Conservation (phyloP, 225 moss, liverwort and hornwort species). For the Physcomitrellopsis africana region DNA sequence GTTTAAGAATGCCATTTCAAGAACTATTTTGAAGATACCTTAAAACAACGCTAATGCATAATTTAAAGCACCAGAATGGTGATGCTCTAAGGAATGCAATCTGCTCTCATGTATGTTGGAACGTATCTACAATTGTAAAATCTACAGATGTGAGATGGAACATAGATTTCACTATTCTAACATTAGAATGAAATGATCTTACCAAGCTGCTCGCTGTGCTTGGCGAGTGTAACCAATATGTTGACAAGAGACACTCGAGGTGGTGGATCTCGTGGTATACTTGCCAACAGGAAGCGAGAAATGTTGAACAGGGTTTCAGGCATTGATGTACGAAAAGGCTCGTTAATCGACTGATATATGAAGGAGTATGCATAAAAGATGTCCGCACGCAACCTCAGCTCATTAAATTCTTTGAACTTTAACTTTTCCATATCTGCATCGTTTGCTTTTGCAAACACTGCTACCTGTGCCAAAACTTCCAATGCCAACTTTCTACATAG, state of each 20-base stretch:
- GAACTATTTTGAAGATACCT: too few relatives aligned
- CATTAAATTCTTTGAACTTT: constrained; percentile 44
- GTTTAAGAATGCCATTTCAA: too few relatives aligned
- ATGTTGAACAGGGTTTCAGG: constrained; percentile 84
- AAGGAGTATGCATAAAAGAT: constrained; percentile 89
- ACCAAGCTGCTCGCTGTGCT: constrained; percentile 92
- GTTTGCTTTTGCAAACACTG: constrained; percentile 35
- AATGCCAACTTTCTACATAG: constrained; percentile 64
- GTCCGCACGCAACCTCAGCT: constrained; percentile 56
- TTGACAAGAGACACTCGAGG: constrained; percentile 77
- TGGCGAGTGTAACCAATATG: constrained; percentile 86
- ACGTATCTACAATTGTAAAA: not conserved
- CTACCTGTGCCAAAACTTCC: constrained; percentile 54
- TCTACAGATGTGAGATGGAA: not conserved
- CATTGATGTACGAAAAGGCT: constrained; percentile 86
- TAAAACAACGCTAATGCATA: too few relatives aligned
- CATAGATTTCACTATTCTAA: not conserved
- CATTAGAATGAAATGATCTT: constrained; percentile 27
- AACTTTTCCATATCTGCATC: constrained; percentile 41
- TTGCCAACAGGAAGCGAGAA: constrained; percentile 71
- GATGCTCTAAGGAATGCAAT: not conserved
- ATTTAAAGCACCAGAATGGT: too few relatives aligned
- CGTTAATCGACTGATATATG: constrained; percentile 78
- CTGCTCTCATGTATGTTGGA: not conserved
- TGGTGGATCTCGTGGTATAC: constrained; percentile 60